Percentiles rank a stretch among this genome's conserved stretches.
Conservation (phyloP, 345 rosid species). For the Acer saccharum region DNA sequence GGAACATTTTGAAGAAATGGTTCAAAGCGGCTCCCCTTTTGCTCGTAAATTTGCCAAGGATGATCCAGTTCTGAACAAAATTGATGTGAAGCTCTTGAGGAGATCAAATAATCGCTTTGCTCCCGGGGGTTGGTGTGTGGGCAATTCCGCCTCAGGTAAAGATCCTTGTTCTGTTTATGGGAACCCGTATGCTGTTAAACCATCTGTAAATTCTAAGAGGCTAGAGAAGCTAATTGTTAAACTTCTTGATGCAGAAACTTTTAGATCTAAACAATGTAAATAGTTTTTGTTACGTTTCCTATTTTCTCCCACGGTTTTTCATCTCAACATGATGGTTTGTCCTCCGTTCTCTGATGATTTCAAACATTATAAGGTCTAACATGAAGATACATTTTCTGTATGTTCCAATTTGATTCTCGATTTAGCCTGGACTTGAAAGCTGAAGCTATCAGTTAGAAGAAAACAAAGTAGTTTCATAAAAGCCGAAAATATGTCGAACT, state of each 20-base stretch:
- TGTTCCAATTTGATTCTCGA: too few relatives aligned
- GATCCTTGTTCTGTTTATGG: slow-evolving; percentile 56
- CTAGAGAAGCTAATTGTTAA: slow-evolving; percentile 67
- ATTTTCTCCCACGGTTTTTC: not conserved
- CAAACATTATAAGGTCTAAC: not conserved
- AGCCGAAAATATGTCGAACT: not conserved
- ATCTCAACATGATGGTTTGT: not conserved
- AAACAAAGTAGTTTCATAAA: too few relatives aligned
- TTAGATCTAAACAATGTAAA: slow-evolving; percentile 83
- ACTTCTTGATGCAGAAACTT: slow-evolving; percentile 70
- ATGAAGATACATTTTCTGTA: not conserved
- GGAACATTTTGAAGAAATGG: slow-evolving; percentile 72
- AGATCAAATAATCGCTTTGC: slow-evolving; percentile 41
- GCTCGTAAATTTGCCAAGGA: slow-evolving; percentile 68
- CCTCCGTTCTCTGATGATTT: too few relatives aligned
- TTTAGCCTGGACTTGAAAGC: not conserved
- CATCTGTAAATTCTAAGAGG: slow-evolving; percentile 59
- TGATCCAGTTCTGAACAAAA: slow-evolving; percentile 61
- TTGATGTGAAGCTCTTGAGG: slow-evolving; percentile 59
- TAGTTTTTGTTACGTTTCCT: slow-evolving; percentile 31
- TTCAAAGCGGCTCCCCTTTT: slow-evolving; percentile 85
- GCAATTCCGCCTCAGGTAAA: slow-evolving; percentile 33
- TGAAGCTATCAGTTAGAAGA: not conserved
- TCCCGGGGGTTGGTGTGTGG: slow-evolving; percentile 67
- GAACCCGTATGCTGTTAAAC: slow-evolving; percentile 55